Evolutionary conservation across 306 rosid genomes (phyloP).

Genomic region (Neltuma alba): DNA sequence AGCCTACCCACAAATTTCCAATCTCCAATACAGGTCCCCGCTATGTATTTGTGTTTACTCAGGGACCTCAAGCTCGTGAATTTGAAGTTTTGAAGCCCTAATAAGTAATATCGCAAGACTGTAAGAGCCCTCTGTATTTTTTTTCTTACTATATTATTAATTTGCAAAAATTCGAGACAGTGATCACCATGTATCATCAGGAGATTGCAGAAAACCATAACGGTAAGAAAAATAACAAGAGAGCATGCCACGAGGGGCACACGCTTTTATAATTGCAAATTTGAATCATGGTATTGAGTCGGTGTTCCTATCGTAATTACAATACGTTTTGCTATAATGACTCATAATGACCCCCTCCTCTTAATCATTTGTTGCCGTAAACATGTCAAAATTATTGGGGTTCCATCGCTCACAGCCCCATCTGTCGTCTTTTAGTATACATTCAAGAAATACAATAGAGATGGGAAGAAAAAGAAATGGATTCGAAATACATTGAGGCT

Average conservation of each 20-base stretch:
- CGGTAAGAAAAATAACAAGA: neutral
- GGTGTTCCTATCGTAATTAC: neutral
- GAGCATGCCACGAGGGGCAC: neutral
- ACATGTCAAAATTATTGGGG: neutral
- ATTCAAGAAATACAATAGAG: neutral
- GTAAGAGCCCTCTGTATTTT: too few relatives aligned
- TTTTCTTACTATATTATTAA: too few relatives aligned
- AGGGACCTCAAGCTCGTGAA: too few relatives aligned
- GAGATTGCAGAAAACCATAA: neutral
- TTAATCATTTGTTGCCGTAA: neutral
- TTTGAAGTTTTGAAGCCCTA: too few relatives aligned
- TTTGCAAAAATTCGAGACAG: too few relatives aligned
- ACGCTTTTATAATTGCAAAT: constrained; percentile 3
- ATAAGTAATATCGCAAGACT: too few relatives aligned
- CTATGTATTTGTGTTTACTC: too few relatives aligned
- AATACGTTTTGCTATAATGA: neutral
- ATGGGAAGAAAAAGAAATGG: neutral
- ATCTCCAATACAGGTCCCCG: too few relatives aligned
- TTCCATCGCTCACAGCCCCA: neutral
- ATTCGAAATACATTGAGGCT: too few relatives aligned
- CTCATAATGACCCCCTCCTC: neutral
- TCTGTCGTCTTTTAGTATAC: neutral
- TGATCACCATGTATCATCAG: neutral
- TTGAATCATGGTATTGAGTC: neutral
- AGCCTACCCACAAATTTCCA: too few relatives aligned